These are phyloP conservation scores for Candida sakaeoensis DNA, from an alignment of 805 yeast species.

Conservation along the genomic window DNA sequence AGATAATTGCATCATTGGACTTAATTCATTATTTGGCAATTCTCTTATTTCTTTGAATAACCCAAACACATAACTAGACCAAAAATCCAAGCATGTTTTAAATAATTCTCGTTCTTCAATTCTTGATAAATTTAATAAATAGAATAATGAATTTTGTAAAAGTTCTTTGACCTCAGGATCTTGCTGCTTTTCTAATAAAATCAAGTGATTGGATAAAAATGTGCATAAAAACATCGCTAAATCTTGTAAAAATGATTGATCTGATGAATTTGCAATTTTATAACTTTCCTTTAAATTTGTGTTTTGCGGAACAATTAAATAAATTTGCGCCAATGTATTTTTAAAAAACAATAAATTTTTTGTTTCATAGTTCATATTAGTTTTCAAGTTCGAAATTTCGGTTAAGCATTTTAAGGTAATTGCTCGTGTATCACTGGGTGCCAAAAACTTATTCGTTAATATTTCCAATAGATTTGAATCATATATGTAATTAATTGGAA, in stretches of 20 bases:
- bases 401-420: constrained; percentile 88
- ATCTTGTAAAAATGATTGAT: constrained; percentile 93
- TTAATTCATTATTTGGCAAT: constrained; percentile 65
- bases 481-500: constrained; percentile 84
- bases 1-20: constrained; percentile 72
- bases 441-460: constrained; percentile 71
- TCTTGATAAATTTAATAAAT: constrained; percentile 78
- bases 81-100: constrained; percentile 92
- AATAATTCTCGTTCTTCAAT: constrained; percentile 95
- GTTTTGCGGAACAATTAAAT: constrained; percentile 63
- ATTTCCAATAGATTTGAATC: constrained; percentile 77
- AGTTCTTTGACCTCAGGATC: constrained; percentile 45
- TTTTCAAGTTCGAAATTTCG: constrained; percentile 78
- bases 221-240: constrained; percentile 90
- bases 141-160: constrained; percentile 69
- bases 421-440: constrained; percentile 75
- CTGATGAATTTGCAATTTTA: constrained; percentile 69
- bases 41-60: constrained; percentile 83
- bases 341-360: constrained; percentile 70
- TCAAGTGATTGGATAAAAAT: constrained; percentile 70
- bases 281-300: constrained; percentile 73
- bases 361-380: constrained; percentile 26
- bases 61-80: constrained; percentile 82
- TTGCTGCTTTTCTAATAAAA: constrained; percentile 54
- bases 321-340: constrained; percentile 67